Base-by-base conservation (phyloP, 306 rosid genomes). In the Cucumis hystrix region DNA sequence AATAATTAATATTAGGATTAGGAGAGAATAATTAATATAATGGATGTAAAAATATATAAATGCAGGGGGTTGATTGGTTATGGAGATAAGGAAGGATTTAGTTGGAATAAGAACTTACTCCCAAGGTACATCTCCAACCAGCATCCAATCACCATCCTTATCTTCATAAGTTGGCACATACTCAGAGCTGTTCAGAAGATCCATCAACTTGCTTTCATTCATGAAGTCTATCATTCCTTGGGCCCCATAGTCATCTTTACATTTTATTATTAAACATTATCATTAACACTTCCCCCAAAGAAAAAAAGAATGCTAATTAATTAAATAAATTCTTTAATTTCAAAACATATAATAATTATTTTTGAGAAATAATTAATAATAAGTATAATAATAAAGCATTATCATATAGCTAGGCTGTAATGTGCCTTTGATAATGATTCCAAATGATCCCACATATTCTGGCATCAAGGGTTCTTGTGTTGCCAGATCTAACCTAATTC, bases 141-240 rank as follows among this genome's bases (percentile, higher is more conserved):
- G 97, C 99, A 96, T 96, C 99, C 99, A 96, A 68, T 96, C 99
- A 20, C 99, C 96, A 81, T 96, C 98, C 96, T 91, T 96, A 86
- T 96, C 99, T 85, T 96, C 97, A 91, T 96, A 96, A 85, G 89
- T 87, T 75, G 99, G 99, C 84, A 96, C 98, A 86, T 96, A 96
- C 80, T 96, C 98, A 85, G 97, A 91, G 68, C 98, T 96, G 88
- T 92, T 92, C 52, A 92, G 93, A 81, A 96, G 96, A 90, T 96
- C 98, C 99, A 96, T 96, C 90, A 96, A 84, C 89, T 96, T 96
- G 80, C 97, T 91, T 83, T 96, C 97, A 78, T 92, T 96, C 98
- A 96, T 96, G 91, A 96, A 96, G 87, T 96, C 98, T 88, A 92
- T 96, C 97, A 91, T 91, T 86, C 98, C 98, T 89, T 96, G 92